Evolutionary conservation across 73 alveolate genomes (phyloP).

Genomic region (Paramecium pentaurelia): DNA sequence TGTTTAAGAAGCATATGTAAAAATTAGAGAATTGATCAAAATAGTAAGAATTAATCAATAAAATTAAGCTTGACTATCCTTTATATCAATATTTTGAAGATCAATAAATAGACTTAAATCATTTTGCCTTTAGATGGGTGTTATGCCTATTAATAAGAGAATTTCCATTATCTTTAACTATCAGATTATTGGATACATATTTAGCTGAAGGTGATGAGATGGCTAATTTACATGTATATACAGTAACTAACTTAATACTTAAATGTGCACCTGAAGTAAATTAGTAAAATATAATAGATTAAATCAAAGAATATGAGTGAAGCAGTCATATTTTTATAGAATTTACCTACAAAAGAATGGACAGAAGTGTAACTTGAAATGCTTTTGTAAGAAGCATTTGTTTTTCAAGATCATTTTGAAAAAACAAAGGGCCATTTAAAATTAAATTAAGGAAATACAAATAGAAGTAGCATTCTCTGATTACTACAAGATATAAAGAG

Average conservation of each 20-base stretch:
- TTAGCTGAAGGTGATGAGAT: conserved; percentile 49
- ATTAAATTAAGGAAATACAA: conserved; percentile 1
- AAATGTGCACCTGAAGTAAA: conserved; percentile 45
- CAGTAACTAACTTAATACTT: conserved; percentile 12
- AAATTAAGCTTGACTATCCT: conserved; percentile 11
- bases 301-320: conserved; percentile 25
- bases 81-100: conserved; percentile 8
- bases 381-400: conserved; percentile 35
- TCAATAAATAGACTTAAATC: conserved; percentile 24
- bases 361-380: neutral
- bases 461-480: conserved; percentile 48
- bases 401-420: conserved; percentile 26
- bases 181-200: conserved; percentile 60
- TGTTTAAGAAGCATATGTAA: conserved; percentile 39
- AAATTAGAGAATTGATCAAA: conserved; percentile 38
- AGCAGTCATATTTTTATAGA: conserved; percentile 35
- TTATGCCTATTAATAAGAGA: conserved; percentile 50
- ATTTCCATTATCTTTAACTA: conserved; percentile 34
- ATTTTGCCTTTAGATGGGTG: conserved; percentile 52
- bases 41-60: neutral
- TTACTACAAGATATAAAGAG: neutral
- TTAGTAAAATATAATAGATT: neutral
- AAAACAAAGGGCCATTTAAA: conserved; percentile 41
- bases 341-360: conserved; percentile 46
- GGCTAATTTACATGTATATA: conserved; percentile 35